Evolutionary conservation across 2,329 filamentous ascomycete genomes (phyloP), one percentile per base, ranked within the genome.

Genomic region (Fusarium miscanthi): DNA sequence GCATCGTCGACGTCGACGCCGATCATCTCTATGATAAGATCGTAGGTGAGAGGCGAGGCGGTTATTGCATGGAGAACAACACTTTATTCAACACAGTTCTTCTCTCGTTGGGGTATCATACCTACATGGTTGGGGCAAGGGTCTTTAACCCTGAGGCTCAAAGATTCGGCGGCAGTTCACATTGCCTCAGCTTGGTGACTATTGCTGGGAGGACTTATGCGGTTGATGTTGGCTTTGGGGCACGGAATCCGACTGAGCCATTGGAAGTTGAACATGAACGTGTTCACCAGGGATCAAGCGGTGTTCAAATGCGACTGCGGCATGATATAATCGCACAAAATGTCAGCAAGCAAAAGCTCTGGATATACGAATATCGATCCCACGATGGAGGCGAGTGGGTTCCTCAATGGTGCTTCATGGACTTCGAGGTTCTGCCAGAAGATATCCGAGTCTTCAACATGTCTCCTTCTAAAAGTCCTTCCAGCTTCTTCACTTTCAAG

Each of bases 1-100:
- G 52, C 2, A 30, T 40, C 0, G 31, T 70, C 6, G 54, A 70
- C 12, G 54, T 67, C 16, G 48, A 48, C 8, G 66, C 53, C 1
- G 68, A 70, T 12, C 66, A 70, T 41, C 45, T 70, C 1, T 70
- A 58, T 12, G 38, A 43, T 6, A 70, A 70, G 10, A 66, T 70
- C 6, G 68, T 70, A 2, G 25, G 14, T 6, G 67, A 70, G 41
- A 66, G 19, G 35, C 61, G 68, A 27, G 68, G 68, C n/a, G 68
- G 68, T 1, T 70, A 70, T 16, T 70, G 68, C 3, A 70, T 70
- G 66, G 68, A 70, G 17, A 70, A 70, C 27, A 70, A 70, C 11
- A 58, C 21, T 3, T 70, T 70, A 23, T 70, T 70, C 23, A 46
- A 70, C 13, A 58, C 68, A 0, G 51, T 70, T 23, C 61, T 70